Conservation (phyloP, 2,329 filamentous ascomycete genomes). For the Dactylellina drechsleri region DNA sequence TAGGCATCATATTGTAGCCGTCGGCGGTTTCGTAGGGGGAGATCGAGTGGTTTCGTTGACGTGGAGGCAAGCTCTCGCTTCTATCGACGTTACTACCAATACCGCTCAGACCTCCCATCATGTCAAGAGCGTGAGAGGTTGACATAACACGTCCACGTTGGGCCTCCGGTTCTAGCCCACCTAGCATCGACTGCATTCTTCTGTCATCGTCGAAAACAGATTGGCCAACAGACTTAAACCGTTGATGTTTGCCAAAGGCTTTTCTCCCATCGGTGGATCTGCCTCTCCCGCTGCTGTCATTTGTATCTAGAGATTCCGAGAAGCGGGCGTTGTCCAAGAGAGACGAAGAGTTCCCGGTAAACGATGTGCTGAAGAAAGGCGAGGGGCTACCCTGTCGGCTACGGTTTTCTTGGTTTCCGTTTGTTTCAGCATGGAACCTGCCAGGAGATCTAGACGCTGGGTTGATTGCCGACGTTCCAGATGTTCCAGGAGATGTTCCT, state of each 20-base stretch:
- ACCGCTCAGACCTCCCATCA: constrained; percentile 46
- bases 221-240: constrained; percentile 52
- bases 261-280: constrained; percentile 52
- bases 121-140: constrained; percentile 56
- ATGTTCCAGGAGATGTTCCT: constrained; percentile 57
- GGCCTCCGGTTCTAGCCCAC: constrained; percentile 55
- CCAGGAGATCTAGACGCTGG: constrained; percentile 57
- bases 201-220: constrained; percentile 53
- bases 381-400: constrained; percentile 49
- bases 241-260: constrained; percentile 49
- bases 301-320: constrained; percentile 42
- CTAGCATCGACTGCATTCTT: constrained; percentile 56
- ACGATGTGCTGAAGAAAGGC: constrained; percentile 50
- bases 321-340: constrained; percentile 48
- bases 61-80: constrained; percentile 58
- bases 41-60: constrained; percentile 57
- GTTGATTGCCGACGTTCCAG: constrained; percentile 55
- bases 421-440: constrained; percentile 55
- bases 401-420: constrained; percentile 46
- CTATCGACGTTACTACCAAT: constrained; percentile 55
- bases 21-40: constrained; percentile 50
- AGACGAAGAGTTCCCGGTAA: constrained; percentile 43
- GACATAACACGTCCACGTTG: constrained; percentile 58
- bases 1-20: constrained; percentile 50
- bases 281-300: constrained; percentile 42